Evolutionary conservation across 2,329 filamentous ascomycete genomes (phyloP), one percentile per base, ranked within the genome.

Genomic region (Ophiostoma fasciatum): DNA sequence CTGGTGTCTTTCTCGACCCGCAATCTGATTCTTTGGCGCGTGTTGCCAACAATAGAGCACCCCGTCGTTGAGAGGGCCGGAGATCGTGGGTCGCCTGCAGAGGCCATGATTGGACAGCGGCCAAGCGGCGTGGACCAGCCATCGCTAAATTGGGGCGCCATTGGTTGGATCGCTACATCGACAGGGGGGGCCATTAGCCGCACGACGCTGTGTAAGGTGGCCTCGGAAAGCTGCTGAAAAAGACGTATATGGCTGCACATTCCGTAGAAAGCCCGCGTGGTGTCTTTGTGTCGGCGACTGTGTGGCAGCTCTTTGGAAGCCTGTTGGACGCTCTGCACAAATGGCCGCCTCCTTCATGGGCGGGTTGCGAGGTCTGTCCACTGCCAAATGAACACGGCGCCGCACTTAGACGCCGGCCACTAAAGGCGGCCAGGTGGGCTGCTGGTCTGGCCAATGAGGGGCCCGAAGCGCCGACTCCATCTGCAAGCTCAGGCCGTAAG

Each of bases 391-490:
- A n/a, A n/a, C n/a, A n/a, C n/a, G 29, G 14, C 21, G 18, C 23
- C n/a, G 12, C 12, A 12, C 5, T 33, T 38, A 33, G 31, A 38
- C 36, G 36, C 36, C 36, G 31, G 31, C 36, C 36, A 4, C 13
- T 14, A 7, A 1, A 33, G 7, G 36, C 36, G 36, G 20, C 36
- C 36, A 3, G 15, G 25, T 23, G 36, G 28, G 30, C 12, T 23
- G 11, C 10, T 27, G 17, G 3, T 13, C 11, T 12, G 18, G 17
- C 37, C 37, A 38, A 38, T 38, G 26, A 38, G 9, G 7, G 12
- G n/a, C n/a, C n/a, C 19, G n/a, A 14, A 10, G 6, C 25, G 31
- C 31, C 21, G 26, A 33, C 25, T 18, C 5, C 8, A 19, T n/a
- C 25, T 28, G 8, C 15, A 21, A 28, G 28, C 28, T 10, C 28